A percentile compares a stretch with the other conserved stretches of the same genome.
These are phyloP conservation scores for Lineolata rhizophorae DNA, from an alignment of 495 filamentous ascomycete species.

Conservation along the genomic window DNA sequence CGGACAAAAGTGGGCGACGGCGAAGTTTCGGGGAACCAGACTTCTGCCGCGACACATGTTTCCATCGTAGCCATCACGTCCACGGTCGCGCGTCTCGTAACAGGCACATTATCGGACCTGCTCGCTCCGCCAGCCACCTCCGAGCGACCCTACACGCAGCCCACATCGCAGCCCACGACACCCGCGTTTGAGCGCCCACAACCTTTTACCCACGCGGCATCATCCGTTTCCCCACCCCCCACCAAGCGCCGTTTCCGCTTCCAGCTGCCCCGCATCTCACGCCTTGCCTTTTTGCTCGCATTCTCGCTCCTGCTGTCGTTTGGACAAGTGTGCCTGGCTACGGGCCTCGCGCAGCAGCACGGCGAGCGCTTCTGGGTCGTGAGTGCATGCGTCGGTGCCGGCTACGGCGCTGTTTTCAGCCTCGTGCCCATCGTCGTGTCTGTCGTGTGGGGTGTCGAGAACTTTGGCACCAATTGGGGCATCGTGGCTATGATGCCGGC, in stretches of 20 bases:
- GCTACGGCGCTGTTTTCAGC: slow-evolving; percentile 81
- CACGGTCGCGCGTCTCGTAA: slow-evolving; percentile 67
- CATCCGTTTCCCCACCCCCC: slow-evolving; percentile 9
- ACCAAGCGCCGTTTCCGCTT: slow-evolving; percentile 19
- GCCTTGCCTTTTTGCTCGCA: slow-evolving; percentile 54
- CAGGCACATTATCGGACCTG: slow-evolving; percentile 69
- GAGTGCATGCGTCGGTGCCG: slow-evolving; percentile 59
- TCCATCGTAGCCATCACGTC: slow-evolving; percentile 78
- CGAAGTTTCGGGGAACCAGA: slow-evolving; percentile 20
- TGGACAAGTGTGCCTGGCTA: slow-evolving; percentile 54
- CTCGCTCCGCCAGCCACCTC: slow-evolving; percentile 46
- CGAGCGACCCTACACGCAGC: too few relatives aligned
- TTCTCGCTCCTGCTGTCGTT: slow-evolving; percentile 55
- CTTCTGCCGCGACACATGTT: slow-evolving; percentile 65
- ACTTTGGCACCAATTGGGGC: slow-evolving; percentile 96
- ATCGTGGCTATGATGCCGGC: slow-evolving; percentile 84
- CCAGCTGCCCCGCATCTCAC: slow-evolving; percentile 53
- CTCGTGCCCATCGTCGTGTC: slow-evolving; percentile 77
- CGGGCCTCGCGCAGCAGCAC: slow-evolving; percentile 42
- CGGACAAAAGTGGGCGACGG: too few relatives aligned
- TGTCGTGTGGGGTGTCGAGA: slow-evolving; percentile 94
- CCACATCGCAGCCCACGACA: slow-evolving; percentile 12
- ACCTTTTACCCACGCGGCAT: slow-evolving; percentile 1
- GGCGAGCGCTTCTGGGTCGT: slow-evolving; percentile 56
- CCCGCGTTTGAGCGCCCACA: too few relatives aligned